Percentiles rank a stretch among this genome's conserved stretches.
Conservation (phyloP, 306 rosid genomes). For the Hippophae gyantsensis region DNA sequence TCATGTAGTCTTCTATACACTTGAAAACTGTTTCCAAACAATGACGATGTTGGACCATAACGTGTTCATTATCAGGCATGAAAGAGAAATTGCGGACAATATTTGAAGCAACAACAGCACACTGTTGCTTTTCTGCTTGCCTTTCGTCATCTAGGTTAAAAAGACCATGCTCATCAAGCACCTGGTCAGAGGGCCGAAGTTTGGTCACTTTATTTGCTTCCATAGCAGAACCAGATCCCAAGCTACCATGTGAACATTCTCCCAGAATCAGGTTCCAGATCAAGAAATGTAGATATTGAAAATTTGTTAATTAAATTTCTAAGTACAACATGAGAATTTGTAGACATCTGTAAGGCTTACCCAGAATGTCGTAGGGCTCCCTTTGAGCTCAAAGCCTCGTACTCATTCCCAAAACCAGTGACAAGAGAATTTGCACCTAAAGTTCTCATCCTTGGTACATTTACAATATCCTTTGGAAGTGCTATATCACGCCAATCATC, state of each 20-base stretch:
- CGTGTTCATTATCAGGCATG: constrained; percentile 93
- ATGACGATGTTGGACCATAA: constrained; percentile 93
- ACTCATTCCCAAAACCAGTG: constrained; percentile 81
- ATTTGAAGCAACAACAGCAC: constrained; percentile 94
- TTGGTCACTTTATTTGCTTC: constrained; percentile 37
- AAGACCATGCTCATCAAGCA: constrained; percentile 85
- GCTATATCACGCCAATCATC: constrained; percentile 98
- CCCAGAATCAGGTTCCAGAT: constrained; percentile 26
- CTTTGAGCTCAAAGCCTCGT: constrained; percentile 53
- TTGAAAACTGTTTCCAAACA: constrained; percentile 86
- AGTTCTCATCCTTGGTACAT: constrained; percentile 51
- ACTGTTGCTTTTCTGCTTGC: constrained; percentile 77
- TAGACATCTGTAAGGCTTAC: constrained; percentile 25
- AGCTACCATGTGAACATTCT: constrained; percentile 33
- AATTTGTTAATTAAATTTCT: constrained; percentile 11
- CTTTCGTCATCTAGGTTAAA: constrained; percentile 90
- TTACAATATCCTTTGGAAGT: constrained; percentile 59
- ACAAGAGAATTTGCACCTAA: constrained; percentile 66
- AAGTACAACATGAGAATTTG: neutral
- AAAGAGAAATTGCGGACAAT: constrained; percentile 88
- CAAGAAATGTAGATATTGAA: constrained; percentile 5
- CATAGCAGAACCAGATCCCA: constrained; percentile 42
- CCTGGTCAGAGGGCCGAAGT: constrained; percentile 57
- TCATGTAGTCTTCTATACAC: constrained; percentile 66
- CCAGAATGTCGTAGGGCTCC: constrained; percentile 35